A percentile compares a stretch with the other conserved stretches of the same genome.
These are phyloP conservation scores for Elaeagnus macrophylla DNA, from an alignment of 306 rosid species.

Conservation along the genomic window DNA sequence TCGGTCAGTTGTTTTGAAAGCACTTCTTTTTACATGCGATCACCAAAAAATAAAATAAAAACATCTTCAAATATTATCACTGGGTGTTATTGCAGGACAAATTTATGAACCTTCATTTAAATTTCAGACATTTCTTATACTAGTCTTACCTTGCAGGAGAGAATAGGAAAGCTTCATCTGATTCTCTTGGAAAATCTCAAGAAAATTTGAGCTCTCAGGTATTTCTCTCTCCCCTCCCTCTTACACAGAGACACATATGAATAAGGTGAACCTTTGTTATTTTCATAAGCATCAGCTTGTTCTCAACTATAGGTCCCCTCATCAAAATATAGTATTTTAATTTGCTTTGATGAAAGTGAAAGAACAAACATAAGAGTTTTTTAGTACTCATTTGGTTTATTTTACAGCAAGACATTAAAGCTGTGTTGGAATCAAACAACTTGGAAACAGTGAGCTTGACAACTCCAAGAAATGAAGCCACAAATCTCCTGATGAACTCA, in stretches of 20 bases:
- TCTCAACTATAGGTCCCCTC: too few species aligned
- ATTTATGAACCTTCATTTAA: conserved; percentile 4
- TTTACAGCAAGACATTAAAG: background rate
- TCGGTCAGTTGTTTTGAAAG: too few species aligned
- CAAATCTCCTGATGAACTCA: too few species aligned
- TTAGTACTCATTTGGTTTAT: background rate
- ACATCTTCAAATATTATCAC: background rate
- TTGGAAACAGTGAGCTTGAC: background rate
- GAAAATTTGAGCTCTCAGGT: conserved; percentile 36
- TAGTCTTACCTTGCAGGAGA: conserved; percentile 30
- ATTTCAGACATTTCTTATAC: conserved; percentile 6
- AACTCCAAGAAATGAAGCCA: background rate
- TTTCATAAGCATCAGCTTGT: background rate
- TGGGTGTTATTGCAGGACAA: conserved; percentile 4
- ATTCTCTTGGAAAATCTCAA: conserved; percentile 20
- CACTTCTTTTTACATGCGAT: too few species aligned
- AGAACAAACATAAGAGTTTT: too few species aligned
- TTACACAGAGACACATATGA: background rate
- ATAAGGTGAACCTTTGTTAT: background rate
- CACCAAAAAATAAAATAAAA: too few species aligned
- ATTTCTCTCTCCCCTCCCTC: conserved; percentile 4
- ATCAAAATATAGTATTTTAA: too few species aligned
- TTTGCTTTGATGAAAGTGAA: too few species aligned
- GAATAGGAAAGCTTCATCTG: conserved; percentile 23
- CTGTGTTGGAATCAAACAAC: background rate